A percentile compares a stretch with the other conserved stretches of the same genome.
phyloP scores from a whole-genome alignment of 108 stramenopile genomes.

The Schizochytrium sp. region DNA sequence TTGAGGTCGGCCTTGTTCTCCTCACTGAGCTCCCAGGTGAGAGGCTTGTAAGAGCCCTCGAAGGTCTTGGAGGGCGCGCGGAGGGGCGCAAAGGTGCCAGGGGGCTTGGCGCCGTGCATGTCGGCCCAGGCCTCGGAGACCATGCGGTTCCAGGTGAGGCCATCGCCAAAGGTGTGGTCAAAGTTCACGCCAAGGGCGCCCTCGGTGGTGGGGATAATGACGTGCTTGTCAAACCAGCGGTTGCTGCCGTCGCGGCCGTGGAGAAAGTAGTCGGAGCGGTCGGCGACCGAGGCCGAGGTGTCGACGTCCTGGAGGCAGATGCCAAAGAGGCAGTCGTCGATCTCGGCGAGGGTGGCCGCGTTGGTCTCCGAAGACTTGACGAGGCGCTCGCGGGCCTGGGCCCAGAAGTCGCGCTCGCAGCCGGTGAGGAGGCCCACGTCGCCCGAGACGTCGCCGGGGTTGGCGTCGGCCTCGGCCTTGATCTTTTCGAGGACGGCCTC shows the following conservation, averaged over 20 bases:
- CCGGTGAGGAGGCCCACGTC: slow-evolving; percentile 13
- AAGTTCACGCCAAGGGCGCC: slow-evolving; percentile 40
- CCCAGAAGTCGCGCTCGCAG: slow-evolving; percentile 26
- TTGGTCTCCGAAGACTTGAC: neutral
- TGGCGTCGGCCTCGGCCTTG: neutral
- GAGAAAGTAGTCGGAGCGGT: slow-evolving; percentile 9
- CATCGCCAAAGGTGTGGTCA: slow-evolving; percentile 48
- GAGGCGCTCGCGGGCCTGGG: slow-evolving; percentile 18
- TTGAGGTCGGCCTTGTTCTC: neutral
- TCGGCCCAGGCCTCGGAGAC: slow-evolving; percentile 23
- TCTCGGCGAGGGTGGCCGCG: slow-evolving; percentile 14
- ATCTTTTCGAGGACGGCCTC: neutral
- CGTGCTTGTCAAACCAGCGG: slow-evolving; percentile 52
- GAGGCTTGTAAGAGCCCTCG: neutral
- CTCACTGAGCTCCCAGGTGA: neutral
- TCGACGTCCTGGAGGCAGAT: slow-evolving; percentile 29
- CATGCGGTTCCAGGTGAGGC: slow-evolving; percentile 38
- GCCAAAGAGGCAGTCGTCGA: slow-evolving; percentile 28
- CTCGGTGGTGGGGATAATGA: slow-evolving; percentile 24
- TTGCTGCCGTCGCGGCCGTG: slow-evolving; percentile 30
- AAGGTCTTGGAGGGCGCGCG: neutral
- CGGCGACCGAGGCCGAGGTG: neutral
- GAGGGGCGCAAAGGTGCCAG: neutral
- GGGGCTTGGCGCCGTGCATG: neutral
- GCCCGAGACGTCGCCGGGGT: slow-evolving; percentile 1